phyloP scores from a whole-genome alignment of 1,284 basidiomycete genomes.

The Puccinia hordei region DNA sequence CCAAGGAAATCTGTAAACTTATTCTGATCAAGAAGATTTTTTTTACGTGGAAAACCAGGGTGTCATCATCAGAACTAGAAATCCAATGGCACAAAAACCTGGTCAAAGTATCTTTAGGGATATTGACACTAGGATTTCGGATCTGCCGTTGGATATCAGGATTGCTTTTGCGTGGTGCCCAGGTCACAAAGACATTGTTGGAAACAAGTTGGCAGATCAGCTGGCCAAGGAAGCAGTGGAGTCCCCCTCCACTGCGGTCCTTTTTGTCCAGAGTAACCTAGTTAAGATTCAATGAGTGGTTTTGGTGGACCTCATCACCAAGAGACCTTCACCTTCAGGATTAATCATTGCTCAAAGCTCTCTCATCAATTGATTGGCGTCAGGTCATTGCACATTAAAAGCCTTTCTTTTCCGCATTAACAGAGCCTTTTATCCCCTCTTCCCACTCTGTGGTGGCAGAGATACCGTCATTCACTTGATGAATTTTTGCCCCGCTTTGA shows the following conservation, averaged over 20 bases:
- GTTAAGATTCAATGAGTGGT: too few relatives aligned
- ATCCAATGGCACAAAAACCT: neutral
- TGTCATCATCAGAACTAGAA: neutral
- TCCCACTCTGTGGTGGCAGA: neutral
- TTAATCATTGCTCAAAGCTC: neutral
- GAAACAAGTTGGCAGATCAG: neutral
- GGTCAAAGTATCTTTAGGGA: neutral
- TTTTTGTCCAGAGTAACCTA: too few relatives aligned
- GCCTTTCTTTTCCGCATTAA: neutral
- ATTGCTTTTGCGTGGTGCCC: slow-evolving; percentile 5
- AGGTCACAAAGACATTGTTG: neutral
- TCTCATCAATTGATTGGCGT: neutral
- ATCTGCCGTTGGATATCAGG: neutral
- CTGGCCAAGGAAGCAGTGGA: too few relatives aligned
- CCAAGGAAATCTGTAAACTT: neutral
- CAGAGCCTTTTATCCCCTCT: neutral
- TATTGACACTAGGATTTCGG: neutral
- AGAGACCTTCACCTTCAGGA: too few relatives aligned
- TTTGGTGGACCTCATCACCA: too few relatives aligned
- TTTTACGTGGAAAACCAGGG: neutral
- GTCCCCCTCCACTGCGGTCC: too few relatives aligned
- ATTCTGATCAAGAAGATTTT: too few relatives aligned
- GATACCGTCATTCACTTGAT: slow-evolving; percentile 15
- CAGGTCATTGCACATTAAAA: neutral
- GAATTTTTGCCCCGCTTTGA: neutral